phyloP scores from a whole-genome alignment of 2,329 filamentous ascomycete genomes.

The Alternaria hordeiaustralica region DNA sequence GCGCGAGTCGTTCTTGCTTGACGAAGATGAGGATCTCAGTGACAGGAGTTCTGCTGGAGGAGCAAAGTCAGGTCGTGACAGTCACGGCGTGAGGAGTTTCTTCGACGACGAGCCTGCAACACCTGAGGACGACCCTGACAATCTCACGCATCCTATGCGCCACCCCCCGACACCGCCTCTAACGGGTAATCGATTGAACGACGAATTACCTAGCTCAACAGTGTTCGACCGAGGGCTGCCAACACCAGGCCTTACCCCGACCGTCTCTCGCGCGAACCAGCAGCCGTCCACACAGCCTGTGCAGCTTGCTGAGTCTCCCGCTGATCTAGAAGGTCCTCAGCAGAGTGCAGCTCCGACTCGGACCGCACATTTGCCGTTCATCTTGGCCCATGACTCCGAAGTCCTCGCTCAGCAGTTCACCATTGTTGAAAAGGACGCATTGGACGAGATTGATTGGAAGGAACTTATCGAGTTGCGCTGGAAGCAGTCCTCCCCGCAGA shows the following conservation, averaged over 20 bases:
- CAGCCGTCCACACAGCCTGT: constrained; percentile 22
- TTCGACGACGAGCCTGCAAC: constrained; percentile 55
- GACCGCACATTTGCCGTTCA: constrained; percentile 72
- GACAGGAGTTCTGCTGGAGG: constrained; percentile 61
- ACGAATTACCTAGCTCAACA: constrained; percentile 33
- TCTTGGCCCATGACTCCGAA: constrained; percentile 80
- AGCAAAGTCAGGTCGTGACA: constrained; percentile 48
- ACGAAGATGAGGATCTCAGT: constrained; percentile 63
- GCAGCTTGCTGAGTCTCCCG: constrained; percentile 28
- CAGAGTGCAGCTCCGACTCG: constrained; percentile 12
- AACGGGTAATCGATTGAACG: constrained; percentile 44
- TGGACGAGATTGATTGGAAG: constrained; percentile 88
- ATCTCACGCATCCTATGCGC: constrained; percentile 41
- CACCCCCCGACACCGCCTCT: constrained; percentile 54
- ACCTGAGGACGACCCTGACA: constrained; percentile 41
- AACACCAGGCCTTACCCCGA: constrained; percentile 48
- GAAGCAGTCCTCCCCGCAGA: constrained; percentile 72
- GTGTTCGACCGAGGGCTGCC: constrained; percentile 45
- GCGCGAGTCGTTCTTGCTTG: constrained; percentile 57
- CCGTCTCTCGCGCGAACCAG: constrained; percentile 33
- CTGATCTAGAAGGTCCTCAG: constrained; percentile 29
- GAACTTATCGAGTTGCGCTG: constrained; percentile 84
- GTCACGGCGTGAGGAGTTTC: constrained; percentile 55
- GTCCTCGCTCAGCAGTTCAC: constrained; percentile 83
- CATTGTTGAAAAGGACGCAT: constrained; percentile 82